Evolutionary conservation across 345 rosid genomes (phyloP), one percentile per base, ranked within the genome.

Genomic region (Clarkia xantiana): DNA sequence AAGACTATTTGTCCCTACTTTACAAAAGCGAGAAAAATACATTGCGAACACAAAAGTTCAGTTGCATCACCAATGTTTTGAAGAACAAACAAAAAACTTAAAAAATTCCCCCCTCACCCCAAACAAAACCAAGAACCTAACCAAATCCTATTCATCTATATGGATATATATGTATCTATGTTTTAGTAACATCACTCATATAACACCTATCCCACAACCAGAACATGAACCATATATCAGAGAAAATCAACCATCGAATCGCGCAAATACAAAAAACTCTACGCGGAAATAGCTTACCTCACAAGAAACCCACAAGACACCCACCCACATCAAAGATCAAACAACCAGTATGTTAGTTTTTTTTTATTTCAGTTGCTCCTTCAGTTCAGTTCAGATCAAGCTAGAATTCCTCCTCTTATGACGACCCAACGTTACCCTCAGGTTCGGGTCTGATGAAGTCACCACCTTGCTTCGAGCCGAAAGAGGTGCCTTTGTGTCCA

Each of bases 321-420:
- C 15, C 23, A 0, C 11, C 17, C 4, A 45, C 29, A 48, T 23
- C 18, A 2, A 46, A 23, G 3, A 42, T n/a, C 20, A 9, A 23
- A 10, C 46, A 15, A 40, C 22, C 36, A 53, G 12, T 20, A 0
- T 11, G 9, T 7, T 11, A 57, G 69, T 76, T 53, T 73, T 64
- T 42, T 10, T 29, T 29, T 29, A 29, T 29, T 29, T 29, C 5
- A 0, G 36, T 29, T 29, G 4, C 36, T 29, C 36, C 36, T 5
- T 2, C 36, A 3, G n/a, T n/a, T n/a, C 36, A 7, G 36, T 29
- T 29, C 36, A 88, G 73, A 66, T 76, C 82, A 66, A 22, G 18
- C 50, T 58, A 6, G 97, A 84, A 82, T 78, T 80, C 72, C 85
- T 68, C 53, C 97, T 67, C 44, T 78, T 79, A 58, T 85, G 97